Conservation (phyloP, 2,329 filamentous ascomycete species). For the Phoma herbarum region DNA sequence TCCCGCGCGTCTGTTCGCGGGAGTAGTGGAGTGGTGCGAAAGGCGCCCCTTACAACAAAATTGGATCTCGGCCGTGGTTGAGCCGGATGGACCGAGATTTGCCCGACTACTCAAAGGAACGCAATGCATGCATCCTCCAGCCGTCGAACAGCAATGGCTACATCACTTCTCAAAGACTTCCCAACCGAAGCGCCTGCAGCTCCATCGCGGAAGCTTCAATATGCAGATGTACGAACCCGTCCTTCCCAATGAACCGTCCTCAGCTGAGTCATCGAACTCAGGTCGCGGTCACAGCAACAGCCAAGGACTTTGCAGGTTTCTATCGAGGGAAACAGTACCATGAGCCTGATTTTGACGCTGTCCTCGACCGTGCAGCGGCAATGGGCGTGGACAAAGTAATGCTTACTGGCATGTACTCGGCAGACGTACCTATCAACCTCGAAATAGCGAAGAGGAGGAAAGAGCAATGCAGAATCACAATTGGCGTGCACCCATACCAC, state of each 20-base stretch:
- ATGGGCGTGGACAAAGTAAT: conserved; percentile 55
- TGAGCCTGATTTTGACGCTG: conserved; percentile 54
- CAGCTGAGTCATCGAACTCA: conserved; percentile 22
- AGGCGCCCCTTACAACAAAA: not conserved
- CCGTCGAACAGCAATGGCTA: conserved; percentile 2
- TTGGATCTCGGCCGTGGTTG: not conserved
- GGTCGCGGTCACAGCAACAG: conserved; percentile 48
- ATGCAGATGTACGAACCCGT: conserved; percentile 17
- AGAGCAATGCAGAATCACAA: conserved; percentile 54
- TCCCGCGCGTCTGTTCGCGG: too few relatives aligned
- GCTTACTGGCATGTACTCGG: conserved; percentile 51
- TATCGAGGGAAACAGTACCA: conserved; percentile 62
- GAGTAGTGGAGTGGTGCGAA: too few relatives aligned
- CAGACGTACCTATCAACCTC: conserved; percentile 50
- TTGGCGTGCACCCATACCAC: conserved; percentile 63
- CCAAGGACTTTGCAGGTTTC: conserved; percentile 59
- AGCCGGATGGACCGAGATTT: not conserved
- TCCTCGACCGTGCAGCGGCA: conserved; percentile 54
- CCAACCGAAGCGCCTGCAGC: conserved; percentile 9
- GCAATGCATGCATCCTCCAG: not conserved
- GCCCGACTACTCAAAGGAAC: not conserved
- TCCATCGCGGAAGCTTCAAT: conserved; percentile 10
- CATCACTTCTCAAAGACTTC: conserved; percentile 9
- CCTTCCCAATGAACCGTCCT: not conserved
- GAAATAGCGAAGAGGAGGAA: conserved; percentile 32